A percentile compares a stretch with the other conserved stretches of the same genome.
Conservation (phyloP, 768 basidiomycete genomes). For the Podaxis mareebaensis region DNA sequence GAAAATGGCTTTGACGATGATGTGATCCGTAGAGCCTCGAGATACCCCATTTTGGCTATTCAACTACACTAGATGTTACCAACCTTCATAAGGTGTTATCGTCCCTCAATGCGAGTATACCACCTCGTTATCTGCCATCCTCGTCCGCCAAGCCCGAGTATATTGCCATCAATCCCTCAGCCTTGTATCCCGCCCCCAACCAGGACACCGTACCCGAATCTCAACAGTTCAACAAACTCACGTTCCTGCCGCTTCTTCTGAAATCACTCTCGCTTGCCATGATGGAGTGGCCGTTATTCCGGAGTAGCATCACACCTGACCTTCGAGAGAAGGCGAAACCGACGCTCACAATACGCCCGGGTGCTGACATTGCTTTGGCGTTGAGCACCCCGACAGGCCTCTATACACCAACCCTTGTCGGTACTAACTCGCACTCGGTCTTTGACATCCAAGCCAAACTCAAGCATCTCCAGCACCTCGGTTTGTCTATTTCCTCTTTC, state of each 20-base stretch:
- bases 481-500: neutral
- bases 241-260: slow-evolving; percentile 81
- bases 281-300: slow-evolving; percentile 83
- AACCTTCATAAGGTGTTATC: slow-evolving; percentile 64
- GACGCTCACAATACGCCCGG: slow-evolving; percentile 68
- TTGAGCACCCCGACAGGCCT: slow-evolving; percentile 82
- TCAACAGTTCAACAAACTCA: slow-evolving; percentile 64
- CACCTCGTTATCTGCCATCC: slow-evolving; percentile 46
- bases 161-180: slow-evolving; percentile 37
- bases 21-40: slow-evolving; percentile 61
- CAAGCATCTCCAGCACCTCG: slow-evolving; percentile 46
- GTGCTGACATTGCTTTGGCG: slow-evolving; percentile 74
- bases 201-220: slow-evolving; percentile 47
- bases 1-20: slow-evolving; percentile 2
- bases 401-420: slow-evolving; percentile 73
- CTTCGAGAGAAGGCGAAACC: slow-evolving; percentile 46
- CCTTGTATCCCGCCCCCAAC: slow-evolving; percentile 38
- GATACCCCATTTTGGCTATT: slow-evolving; percentile 86
- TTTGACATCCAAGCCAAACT: slow-evolving; percentile 64
- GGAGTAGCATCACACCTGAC: slow-evolving; percentile 64
- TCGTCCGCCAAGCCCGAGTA: slow-evolving; percentile 19
- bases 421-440: slow-evolving; percentile 53
- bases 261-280: slow-evolving; percentile 82
- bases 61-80: slow-evolving; percentile 76
- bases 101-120: slow-evolving; percentile 67